Conservation (phyloP, 1,139 yeast genomes). For the Blastobotrys elegans region DNA sequence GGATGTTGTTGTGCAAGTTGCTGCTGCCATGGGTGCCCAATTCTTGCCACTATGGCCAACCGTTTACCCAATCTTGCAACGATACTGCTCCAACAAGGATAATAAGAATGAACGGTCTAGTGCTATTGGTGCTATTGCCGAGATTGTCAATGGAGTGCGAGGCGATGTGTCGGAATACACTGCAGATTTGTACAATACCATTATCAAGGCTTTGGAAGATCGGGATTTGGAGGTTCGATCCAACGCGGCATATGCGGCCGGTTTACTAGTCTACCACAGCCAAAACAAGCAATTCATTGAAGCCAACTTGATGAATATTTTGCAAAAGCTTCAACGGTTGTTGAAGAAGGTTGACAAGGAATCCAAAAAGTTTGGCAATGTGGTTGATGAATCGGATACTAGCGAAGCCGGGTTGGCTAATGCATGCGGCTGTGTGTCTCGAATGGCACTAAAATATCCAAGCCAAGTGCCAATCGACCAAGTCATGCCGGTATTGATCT, state of each 20-base stretch:
- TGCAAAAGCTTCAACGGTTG: constrained; percentile 73
- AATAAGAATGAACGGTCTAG: constrained; percentile 74
- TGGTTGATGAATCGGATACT: constrained; percentile 75
- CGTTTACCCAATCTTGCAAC: constrained; percentile 62
- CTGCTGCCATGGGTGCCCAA: constrained; percentile 69
- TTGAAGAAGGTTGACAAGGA: constrained; percentile 70
- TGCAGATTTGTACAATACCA: constrained; percentile 63
- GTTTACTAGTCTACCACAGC: constrained; percentile 65
- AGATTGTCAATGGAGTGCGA: constrained; percentile 74
- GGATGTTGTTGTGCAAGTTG: constrained; percentile 75
- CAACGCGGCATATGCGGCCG: constrained; percentile 95
- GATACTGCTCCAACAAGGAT: constrained; percentile 53
- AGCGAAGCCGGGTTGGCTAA: constrained; percentile 85
- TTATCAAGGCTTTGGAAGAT: constrained; percentile 68
- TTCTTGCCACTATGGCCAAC: constrained; percentile 68
- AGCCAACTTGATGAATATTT: constrained; percentile 59
- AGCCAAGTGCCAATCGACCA: constrained; percentile 73
- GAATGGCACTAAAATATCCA: constrained; percentile 76
- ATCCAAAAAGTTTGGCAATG: constrained; percentile 40
- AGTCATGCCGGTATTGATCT: constrained; percentile 69
- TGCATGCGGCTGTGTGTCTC: constrained; percentile 95
- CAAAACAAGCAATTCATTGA: constrained; percentile 48
- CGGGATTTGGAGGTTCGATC: constrained; percentile 86
- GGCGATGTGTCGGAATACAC: constrained; percentile 56
- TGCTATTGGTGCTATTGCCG: constrained; percentile 88